These are phyloP conservation scores for Aspergillus taichungensis DNA, from an alignment of 495 filamentous ascomycete species.

Conservation along the genomic window DNA sequence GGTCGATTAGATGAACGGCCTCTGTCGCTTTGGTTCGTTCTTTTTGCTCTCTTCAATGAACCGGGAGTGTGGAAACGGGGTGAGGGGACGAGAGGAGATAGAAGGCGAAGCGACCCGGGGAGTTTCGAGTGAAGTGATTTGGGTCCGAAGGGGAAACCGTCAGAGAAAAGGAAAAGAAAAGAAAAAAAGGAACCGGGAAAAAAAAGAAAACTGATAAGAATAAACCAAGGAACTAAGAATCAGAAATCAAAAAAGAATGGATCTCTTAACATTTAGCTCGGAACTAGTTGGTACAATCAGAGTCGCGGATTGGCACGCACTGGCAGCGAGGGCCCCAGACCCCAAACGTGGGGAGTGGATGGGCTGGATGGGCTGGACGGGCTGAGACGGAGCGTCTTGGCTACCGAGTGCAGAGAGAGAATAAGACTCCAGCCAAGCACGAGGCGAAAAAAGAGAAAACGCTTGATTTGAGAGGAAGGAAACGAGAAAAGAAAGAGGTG, in stretches of 20 bases:
- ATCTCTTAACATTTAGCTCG: no score
- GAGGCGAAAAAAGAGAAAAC: no score
- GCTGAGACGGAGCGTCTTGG: no score
- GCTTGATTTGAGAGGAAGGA: no score
- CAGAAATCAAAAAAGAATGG: background rate
- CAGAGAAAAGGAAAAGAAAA: background rate
- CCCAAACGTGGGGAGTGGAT: background rate
- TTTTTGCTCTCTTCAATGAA: no score
- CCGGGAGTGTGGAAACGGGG: background rate
- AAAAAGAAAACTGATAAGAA: conserved; percentile 4
- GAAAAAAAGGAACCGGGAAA: conserved; percentile 1
- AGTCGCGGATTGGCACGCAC: no score
- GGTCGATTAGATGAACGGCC: no score
- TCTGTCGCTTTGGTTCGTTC: no score
- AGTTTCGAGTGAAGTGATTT: background rate
- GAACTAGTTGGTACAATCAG: background rate
- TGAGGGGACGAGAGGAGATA: background rate
- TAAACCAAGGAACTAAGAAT: conserved; percentile 1
- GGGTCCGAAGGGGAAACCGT: no score
- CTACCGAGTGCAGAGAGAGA: no score
- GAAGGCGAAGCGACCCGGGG: background rate
- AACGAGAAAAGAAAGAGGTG: no score
- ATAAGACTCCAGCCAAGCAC: no score
- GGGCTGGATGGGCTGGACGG: background rate
- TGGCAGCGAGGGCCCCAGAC: background rate